Conservation (phyloP, 73 alveolate genomes). For the Stentor roeselii region DNA sequence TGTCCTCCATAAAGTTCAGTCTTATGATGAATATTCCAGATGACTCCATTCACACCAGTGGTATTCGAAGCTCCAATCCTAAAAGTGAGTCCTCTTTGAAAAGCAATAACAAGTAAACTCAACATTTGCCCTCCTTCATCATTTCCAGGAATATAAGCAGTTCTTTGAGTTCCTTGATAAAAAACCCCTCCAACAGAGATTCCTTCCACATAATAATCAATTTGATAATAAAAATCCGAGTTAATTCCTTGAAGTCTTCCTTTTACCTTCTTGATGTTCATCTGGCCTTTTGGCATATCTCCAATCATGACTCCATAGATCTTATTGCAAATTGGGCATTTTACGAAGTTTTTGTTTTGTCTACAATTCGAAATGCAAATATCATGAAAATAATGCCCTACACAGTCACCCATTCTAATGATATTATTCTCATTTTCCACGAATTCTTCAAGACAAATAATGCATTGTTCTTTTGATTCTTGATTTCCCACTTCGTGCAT, state of each 20-base stretch:
- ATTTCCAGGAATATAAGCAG: slow-evolving; percentile 76
- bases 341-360: slow-evolving; percentile 24
- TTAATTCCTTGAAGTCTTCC: slow-evolving; percentile 59
- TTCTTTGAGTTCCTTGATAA: slow-evolving; percentile 77
- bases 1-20: slow-evolving; percentile 76
- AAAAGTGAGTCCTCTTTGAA: slow-evolving; percentile 75
- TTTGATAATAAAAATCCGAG: slow-evolving; percentile 38
- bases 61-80: slow-evolving; percentile 87
- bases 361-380: slow-evolving; percentile 15
- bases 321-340: slow-evolving; percentile 50
- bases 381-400: slow-evolving; percentile 37
- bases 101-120: slow-evolving; percentile 64
- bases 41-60: slow-evolving; percentile 72
- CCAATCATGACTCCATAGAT: slow-evolving; percentile 73
- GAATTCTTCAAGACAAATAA: neutral
- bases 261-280: slow-evolving; percentile 63
- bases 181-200: slow-evolving; percentile 51
- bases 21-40: slow-evolving; percentile 98
- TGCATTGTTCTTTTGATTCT: slow-evolving; percentile 20
- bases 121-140: slow-evolving; percentile 71
- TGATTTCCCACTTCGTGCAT: too few relatives aligned
- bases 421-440: slow-evolving; percentile 21
- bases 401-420: slow-evolving; percentile 22
- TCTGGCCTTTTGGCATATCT: slow-evolving; percentile 46
- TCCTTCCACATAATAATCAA: slow-evolving; percentile 58